Conservation (phyloP, 352 stramenopile species). For the Globisporangium okanoganense region DNA sequence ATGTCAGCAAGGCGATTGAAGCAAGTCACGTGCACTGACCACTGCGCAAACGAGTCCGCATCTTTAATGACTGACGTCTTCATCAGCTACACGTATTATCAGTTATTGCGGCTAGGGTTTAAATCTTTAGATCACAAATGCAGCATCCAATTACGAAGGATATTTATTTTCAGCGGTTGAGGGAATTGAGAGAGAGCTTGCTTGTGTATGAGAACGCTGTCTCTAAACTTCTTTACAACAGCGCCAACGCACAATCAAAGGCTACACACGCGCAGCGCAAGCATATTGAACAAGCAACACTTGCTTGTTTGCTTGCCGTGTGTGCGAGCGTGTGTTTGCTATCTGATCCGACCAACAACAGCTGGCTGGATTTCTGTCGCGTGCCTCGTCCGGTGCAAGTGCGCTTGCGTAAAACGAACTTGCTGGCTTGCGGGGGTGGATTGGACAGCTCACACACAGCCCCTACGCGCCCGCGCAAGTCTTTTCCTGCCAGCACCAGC, state of each 20-base stretch:
- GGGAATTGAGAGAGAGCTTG: not conserved
- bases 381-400: not conserved
- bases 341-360: slow-evolving; percentile 8
- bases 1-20: not conserved
- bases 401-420: slow-evolving; percentile 4
- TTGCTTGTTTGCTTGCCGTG: not conserved
- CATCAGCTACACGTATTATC: not conserved
- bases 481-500: not conserved
- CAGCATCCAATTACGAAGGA: not conserved
- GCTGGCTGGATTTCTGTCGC: slow-evolving; percentile 3
- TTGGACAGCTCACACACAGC: not conserved
- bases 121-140: not conserved
- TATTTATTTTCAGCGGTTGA: not conserved
- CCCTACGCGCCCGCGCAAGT: slow-evolving; percentile 1
- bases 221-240: not conserved
- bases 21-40: not conserved
- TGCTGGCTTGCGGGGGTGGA: not conserved
- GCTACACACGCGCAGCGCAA: not conserved
- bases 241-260: not conserved
- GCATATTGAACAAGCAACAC: not conserved
- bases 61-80: not conserved
- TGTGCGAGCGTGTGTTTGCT: not conserved
- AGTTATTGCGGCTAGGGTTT: not conserved
- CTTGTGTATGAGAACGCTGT: not conserved
- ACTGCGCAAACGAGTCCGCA: not conserved